These are phyloP conservation scores for Candida quercuum DNA, from an alignment of 805 yeast species.

Conservation along the genomic window DNA sequence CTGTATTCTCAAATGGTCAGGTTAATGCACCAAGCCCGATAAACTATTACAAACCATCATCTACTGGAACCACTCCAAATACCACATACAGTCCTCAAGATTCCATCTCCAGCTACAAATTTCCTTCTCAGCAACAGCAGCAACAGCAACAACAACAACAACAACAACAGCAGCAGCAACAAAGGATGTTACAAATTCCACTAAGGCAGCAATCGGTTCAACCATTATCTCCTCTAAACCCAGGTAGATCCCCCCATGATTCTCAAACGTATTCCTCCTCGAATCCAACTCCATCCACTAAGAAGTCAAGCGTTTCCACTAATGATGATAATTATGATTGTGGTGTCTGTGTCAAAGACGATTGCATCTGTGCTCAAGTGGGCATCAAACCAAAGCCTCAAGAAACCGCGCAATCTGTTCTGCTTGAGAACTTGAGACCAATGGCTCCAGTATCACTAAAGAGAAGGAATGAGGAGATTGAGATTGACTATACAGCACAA, in stretches of 20 bases:
- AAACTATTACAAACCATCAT: constrained; percentile 46
- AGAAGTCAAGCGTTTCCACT: constrained; percentile 17
- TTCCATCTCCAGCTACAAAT: constrained; percentile 6
- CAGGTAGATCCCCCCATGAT: constrained; percentile 38
- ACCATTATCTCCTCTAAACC: constrained; percentile 31
- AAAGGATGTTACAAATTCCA: constrained; percentile 1
- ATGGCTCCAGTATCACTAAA: constrained; percentile 62
- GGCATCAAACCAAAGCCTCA: constrained; percentile 23
- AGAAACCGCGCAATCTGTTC: too few relatives aligned
- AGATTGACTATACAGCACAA: constrained; percentile 56
- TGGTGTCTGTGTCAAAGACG: constrained; percentile 64
- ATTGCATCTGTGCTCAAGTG: constrained; percentile 54
- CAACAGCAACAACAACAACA: constrained; percentile 5
- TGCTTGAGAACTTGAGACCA: constrained; percentile 45
- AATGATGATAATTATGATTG: constrained; percentile 35
- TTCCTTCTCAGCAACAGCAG: constrained; percentile 1
- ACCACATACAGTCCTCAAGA: constrained; percentile 5
- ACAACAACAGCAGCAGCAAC: constrained; percentile 9
- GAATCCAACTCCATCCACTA: constrained; percentile 14
- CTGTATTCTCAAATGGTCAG: constrained; percentile 21
- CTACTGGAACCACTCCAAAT: constrained; percentile 30
- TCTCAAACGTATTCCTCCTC: constrained; percentile 9
- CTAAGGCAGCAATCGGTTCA: constrained; percentile 5
- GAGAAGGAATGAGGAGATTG: constrained; percentile 31
- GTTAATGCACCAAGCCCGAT: constrained; percentile 23